phyloP scores from a whole-genome alignment of 495 filamentous ascomycete species.

The Tuber microsphaerosporum region DNA sequence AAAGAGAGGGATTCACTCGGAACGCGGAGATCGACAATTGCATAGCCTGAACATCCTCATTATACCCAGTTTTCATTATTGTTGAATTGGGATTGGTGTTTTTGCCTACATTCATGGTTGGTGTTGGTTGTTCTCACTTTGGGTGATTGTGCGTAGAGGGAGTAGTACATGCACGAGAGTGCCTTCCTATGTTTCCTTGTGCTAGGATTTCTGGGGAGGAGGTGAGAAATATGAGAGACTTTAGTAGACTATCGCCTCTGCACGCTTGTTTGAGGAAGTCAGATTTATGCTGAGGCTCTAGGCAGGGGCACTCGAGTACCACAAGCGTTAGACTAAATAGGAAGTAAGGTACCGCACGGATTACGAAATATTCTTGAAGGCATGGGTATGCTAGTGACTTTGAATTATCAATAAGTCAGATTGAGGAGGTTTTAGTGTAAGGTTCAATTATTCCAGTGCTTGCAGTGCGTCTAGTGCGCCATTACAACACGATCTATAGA shows the following conservation, averaged over 20 bases:
- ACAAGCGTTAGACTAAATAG: neutral
- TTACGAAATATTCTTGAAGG: neutral
- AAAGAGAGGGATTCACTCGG: slow-evolving; percentile 2
- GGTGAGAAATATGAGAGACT: too few relatives aligned
- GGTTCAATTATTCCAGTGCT: too few relatives aligned
- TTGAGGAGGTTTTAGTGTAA: neutral
- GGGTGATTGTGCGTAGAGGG: neutral
- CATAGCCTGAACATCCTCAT: neutral
- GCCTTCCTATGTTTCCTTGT: neutral
- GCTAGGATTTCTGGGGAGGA: neutral
- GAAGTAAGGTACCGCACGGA: neutral
- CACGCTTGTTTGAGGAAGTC: neutral
- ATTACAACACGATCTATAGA: too few relatives aligned
- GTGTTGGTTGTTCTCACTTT: neutral
- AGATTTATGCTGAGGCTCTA: neutral
- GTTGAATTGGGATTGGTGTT: neutral
- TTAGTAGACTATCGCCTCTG: too few relatives aligned
- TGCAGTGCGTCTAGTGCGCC: neutral
- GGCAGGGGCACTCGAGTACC: neutral
- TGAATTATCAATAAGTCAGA: neutral
- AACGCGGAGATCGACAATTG: neutral
- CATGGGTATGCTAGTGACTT: neutral
- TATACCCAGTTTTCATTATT: neutral
- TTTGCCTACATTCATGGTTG: neutral
- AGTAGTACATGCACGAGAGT: neutral